These are phyloP conservation scores for Cenchrus purpureus DNA, from an alignment of 176 grass and related monocot genomes.

Conservation along the genomic window DNA sequence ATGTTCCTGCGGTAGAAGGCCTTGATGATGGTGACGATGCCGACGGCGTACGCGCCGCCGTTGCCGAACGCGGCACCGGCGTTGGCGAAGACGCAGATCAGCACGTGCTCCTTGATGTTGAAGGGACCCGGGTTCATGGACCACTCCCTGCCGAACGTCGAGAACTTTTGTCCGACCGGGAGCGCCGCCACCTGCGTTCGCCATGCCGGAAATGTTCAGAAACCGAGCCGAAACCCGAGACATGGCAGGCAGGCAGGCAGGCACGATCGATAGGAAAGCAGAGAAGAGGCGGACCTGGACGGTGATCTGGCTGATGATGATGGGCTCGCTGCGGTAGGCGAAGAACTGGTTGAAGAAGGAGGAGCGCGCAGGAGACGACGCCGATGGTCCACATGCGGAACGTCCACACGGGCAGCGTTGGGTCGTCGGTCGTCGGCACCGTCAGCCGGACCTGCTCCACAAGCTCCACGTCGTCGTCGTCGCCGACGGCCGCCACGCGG, in stretches of 20 bases:
- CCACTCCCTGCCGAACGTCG: conserved; percentile 40
- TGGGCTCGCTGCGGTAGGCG: conserved; percentile 66
- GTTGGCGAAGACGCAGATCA: conserved; percentile 74
- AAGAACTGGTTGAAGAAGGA: conserved; percentile 91
- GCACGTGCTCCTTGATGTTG: conserved; percentile 81
- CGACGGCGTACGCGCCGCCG: conserved; percentile 66
- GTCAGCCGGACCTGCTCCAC: conserved; percentile 80
- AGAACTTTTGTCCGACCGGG: conserved; percentile 58
- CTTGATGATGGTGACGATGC: conserved; percentile 63
- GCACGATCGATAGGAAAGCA: background rate
- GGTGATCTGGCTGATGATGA: conserved; percentile 73
- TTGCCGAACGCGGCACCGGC: conserved; percentile 71
- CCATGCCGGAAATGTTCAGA: background rate
- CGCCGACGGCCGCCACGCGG: background rate
- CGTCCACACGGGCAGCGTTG: conserved; percentile 70
- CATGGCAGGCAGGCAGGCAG: background rate
- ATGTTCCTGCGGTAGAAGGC: conserved; percentile 70
- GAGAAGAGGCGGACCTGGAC: conserved; percentile 43
- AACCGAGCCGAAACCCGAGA: background rate
- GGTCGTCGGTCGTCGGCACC: conserved; percentile 67
- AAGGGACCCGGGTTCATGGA: conserved; percentile 76
- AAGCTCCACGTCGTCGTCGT: conserved; percentile 52
- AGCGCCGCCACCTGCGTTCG: conserved; percentile 55
- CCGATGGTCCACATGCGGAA: conserved; percentile 85
- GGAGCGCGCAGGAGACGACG: conserved; percentile 55